Evolutionary conservation across 306 rosid species (phyloP).

Genomic region (Quercus glauca): DNA sequence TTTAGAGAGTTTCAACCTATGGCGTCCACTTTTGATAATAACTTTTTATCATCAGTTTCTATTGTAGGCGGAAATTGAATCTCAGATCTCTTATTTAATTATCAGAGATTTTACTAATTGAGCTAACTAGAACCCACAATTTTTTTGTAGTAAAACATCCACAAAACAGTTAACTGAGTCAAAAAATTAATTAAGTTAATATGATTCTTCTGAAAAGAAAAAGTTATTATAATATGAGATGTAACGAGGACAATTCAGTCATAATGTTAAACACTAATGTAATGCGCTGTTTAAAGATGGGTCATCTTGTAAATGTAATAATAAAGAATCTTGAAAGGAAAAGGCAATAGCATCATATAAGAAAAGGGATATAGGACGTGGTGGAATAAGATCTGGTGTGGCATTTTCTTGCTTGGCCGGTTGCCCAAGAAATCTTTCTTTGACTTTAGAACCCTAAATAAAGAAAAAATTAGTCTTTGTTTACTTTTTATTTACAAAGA

Average conservation of each 20-base stretch:
- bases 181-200: neutral
- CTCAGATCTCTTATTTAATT: no score
- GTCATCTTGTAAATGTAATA: slow-evolving; percentile 26
- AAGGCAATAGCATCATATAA: slow-evolving; percentile 35
- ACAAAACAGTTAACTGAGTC: neutral
- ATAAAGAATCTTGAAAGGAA: slow-evolving; percentile 59
- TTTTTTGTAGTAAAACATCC: neutral
- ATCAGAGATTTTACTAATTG: fast-evolving
- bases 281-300: slow-evolving; percentile 7
- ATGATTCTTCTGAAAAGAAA: no score
- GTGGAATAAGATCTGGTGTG: slow-evolving; percentile 36
- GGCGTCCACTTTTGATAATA: no score
- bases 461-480: slow-evolving; percentile 32
- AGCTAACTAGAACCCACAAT: neutral
- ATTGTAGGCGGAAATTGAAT: no score
- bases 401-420: slow-evolving; percentile 70
- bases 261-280: slow-evolving; percentile 7
- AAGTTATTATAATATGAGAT: neutral
- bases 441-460: slow-evolving; percentile 58
- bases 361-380: slow-evolving; percentile 20
- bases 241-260: slow-evolving; percentile 21
- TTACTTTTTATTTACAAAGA: slow-evolving; percentile 31
- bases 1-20: no score
- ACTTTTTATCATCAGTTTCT: no score
- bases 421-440: slow-evolving; percentile 82